These are phyloP conservation scores for Penstemon newberryi DNA, from an alignment of 257 asterid genomes.

Conservation along the genomic window DNA sequence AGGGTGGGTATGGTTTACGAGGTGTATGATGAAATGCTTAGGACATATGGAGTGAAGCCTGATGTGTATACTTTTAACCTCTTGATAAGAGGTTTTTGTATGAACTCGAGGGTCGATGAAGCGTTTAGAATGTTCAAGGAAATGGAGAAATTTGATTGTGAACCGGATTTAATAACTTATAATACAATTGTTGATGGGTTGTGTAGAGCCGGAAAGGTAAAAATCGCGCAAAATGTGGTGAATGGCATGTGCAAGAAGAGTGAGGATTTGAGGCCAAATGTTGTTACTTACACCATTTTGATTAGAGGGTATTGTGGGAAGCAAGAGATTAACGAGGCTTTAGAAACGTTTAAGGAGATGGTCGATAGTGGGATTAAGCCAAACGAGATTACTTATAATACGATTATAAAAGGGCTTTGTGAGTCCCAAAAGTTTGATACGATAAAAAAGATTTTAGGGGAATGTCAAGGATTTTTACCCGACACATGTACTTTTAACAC, in stretches of 20 bases:
- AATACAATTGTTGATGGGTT: slow-evolving; percentile 78
- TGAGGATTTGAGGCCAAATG: slow-evolving; percentile 64
- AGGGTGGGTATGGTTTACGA: slow-evolving; percentile 54
- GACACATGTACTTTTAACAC: slow-evolving; percentile 78
- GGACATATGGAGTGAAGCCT: slow-evolving; percentile 77
- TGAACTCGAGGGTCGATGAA: slow-evolving; percentile 66
- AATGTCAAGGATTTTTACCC: slow-evolving; percentile 50
- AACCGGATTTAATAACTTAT: slow-evolving; percentile 66
- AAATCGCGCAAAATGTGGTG: slow-evolving; percentile 60
- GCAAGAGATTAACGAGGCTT: slow-evolving; percentile 51
- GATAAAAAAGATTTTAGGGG: slow-evolving; percentile 54
- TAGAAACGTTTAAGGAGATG: slow-evolving; percentile 59
- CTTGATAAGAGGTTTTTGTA: slow-evolving; percentile 76
- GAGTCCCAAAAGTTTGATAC: slow-evolving; percentile 52
- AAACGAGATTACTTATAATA: slow-evolving; percentile 57
- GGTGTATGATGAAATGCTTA: slow-evolving; percentile 82
- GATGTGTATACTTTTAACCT: slow-evolving; percentile 65
- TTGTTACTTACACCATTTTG: slow-evolving; percentile 79
- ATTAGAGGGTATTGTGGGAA: slow-evolving; percentile 81
- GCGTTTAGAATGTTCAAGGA: slow-evolving; percentile 76
- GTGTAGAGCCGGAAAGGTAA: slow-evolving; percentile 75
- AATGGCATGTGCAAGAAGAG: slow-evolving; percentile 62
- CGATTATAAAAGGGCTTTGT: slow-evolving; percentile 73
- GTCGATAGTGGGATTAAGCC: slow-evolving; percentile 54
- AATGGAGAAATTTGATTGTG: slow-evolving; percentile 60